A percentile compares a stretch with the other conserved stretches of the same genome.
Conservation (phyloP, 352 stramenopile species). For the Globisporangium middletonii region DNA sequence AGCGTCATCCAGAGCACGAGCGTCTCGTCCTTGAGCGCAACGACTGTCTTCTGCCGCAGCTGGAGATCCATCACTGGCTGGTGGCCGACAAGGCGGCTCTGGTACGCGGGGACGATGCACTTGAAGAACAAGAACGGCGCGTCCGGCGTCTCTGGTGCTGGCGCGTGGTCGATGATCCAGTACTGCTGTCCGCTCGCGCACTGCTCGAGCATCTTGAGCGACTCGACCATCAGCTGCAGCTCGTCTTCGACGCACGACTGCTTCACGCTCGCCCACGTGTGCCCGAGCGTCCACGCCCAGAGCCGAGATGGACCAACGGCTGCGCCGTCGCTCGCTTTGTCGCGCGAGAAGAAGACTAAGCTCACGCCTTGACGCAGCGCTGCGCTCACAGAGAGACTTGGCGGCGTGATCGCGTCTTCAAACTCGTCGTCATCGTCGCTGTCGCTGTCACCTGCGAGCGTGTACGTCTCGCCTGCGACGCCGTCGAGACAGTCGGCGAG, state of each 20-base stretch:
- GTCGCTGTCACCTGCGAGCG: slow-evolving; percentile 41
- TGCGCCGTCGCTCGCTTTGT: slow-evolving; percentile 1
- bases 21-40: slow-evolving; percentile 71
- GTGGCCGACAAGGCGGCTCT: slow-evolving; percentile 73
- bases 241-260: slow-evolving; percentile 85
- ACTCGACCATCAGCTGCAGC: slow-evolving; percentile 53
- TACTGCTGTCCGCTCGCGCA: slow-evolving; percentile 21
- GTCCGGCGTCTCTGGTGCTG: slow-evolving; percentile 7
- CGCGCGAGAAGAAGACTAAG: slow-evolving; percentile 48
- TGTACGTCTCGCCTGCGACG: slow-evolving; percentile 39
- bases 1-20: slow-evolving; percentile 75
- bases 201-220: slow-evolving; percentile 54
- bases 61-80: slow-evolving; percentile 50
- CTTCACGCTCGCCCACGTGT: slow-evolving; percentile 46
- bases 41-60: slow-evolving; percentile 38
- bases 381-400: slow-evolving; percentile 59
- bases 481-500: slow-evolving; percentile 71
- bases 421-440: slow-evolving; percentile 82
- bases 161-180: slow-evolving; percentile 29
- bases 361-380: slow-evolving; percentile 36
- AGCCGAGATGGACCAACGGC: slow-evolving; percentile 8
- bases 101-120: slow-evolving; percentile 69
- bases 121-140: slow-evolving; percentile 42
- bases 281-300: slow-evolving; percentile 59
- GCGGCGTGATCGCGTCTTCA: slow-evolving; percentile 81